phyloP scores from a whole-genome alignment of 345 rosid genomes.

The Angophora floribunda region DNA sequence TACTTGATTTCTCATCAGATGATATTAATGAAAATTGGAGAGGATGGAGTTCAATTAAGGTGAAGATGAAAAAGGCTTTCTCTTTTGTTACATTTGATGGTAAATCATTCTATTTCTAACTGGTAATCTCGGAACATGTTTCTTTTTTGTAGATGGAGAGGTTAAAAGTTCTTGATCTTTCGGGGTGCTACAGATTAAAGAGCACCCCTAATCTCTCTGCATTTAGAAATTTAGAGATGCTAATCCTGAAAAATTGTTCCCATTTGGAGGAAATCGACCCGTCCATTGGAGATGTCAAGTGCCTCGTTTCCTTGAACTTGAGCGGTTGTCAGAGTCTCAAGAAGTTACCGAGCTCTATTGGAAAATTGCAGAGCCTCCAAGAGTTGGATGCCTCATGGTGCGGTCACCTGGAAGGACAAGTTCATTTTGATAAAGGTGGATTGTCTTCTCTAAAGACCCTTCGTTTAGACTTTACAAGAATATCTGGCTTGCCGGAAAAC shows the following conservation, averaged over 20 bases:
- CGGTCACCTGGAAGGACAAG: too few species aligned
- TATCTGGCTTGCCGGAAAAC: background rate
- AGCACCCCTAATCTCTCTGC: background rate
- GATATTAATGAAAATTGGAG: too few species aligned
- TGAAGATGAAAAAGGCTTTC: background rate
- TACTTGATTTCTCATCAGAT: too few species aligned
- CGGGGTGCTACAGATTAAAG: too few species aligned
- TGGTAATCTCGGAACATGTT: too few species aligned
- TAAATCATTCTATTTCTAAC: background rate
- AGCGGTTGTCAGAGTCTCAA: accelerated
- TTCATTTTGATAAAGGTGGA: accelerated
- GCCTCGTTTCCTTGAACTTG: background rate
- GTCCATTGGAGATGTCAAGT: background rate
- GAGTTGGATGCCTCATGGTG: too few species aligned
- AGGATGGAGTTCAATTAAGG: too few species aligned
- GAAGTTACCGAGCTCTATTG: background rate
- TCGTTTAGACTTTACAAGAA: accelerated
- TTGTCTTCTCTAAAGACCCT: background rate
- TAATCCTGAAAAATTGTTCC: background rate
- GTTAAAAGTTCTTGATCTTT: too few species aligned
- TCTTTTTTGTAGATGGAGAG: too few species aligned
- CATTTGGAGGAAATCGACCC: background rate
- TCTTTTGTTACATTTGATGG: background rate
- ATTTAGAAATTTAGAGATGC: background rate
- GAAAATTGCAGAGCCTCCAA: too few species aligned